Conservation (phyloP, 2,329 filamentous ascomycete genomes). For the Ascochyta viciae-villosae region DNA sequence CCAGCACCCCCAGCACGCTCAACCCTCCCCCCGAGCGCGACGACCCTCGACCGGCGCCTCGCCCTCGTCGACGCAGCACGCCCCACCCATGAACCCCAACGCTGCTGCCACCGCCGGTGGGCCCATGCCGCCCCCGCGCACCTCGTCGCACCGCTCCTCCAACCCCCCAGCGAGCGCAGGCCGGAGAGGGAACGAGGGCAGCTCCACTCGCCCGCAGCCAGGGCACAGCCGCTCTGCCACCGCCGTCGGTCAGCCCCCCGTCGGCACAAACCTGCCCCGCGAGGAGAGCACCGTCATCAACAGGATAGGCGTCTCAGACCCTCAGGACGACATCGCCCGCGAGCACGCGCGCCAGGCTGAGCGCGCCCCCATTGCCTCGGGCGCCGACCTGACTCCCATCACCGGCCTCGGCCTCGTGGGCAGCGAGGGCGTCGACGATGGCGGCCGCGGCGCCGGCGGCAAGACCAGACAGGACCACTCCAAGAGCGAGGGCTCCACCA, state of each 20-base stretch:
- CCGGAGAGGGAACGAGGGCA: conserved; percentile 55
- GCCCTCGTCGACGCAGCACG: conserved; percentile 44
- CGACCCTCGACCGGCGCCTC: conserved; percentile 11
- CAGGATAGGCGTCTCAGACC: conserved; percentile 77
- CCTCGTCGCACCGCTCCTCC: conserved; percentile 72
- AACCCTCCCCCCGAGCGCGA: no score
- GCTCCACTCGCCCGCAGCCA: conserved; percentile 45
- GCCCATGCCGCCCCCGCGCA: conserved; percentile 77
- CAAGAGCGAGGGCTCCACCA: conserved; percentile 60
- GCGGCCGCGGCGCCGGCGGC: conserved; percentile 51
- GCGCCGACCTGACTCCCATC: conserved; percentile 54
- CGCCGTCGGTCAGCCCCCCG: conserved; percentile 62
- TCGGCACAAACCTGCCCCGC: conserved; percentile 64
- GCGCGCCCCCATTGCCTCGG: conserved; percentile 55
- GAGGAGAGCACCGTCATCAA: conserved; percentile 83
- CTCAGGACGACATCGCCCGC: conserved; percentile 74
- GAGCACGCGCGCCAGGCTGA: conserved; percentile 74
- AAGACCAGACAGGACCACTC: conserved; percentile 66
- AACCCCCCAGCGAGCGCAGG: conserved; percentile 40
- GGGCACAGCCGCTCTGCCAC: conserved; percentile 54
- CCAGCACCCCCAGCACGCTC: conserved; percentile 42
- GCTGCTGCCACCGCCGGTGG: conserved; percentile 63
- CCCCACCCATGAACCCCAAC: conserved; percentile 50
- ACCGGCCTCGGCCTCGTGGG: conserved; percentile 58
- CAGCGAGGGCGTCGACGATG: conserved; percentile 60